Evolutionary conservation across 352 stramenopile species (phyloP).

Genomic region (Salisapilia sapeloensis): DNA sequence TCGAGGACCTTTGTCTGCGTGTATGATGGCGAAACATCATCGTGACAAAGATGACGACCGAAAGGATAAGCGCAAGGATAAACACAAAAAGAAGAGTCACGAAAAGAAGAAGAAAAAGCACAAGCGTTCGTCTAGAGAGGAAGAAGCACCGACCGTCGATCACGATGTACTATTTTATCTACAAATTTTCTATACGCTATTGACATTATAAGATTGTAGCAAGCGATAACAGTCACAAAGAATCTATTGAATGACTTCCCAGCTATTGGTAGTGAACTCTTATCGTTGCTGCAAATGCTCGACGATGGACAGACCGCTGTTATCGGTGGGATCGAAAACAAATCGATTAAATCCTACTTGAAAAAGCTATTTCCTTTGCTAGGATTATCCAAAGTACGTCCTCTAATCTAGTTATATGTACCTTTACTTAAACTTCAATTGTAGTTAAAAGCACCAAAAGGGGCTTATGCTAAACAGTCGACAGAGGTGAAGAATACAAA

Average conservation of each 20-base stretch:
- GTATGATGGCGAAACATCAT: too few relatives aligned
- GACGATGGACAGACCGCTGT: constrained; percentile 56
- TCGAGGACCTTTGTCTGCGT: too few relatives aligned
- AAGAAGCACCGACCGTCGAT: constrained; percentile 4
- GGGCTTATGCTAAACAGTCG: constrained; percentile 22
- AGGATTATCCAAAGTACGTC: constrained; percentile 32
- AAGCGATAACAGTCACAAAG: constrained; percentile 25
- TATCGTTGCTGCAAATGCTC: constrained; percentile 55
- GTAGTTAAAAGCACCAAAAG: constrained; percentile 28
- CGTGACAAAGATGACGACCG: not conserved
- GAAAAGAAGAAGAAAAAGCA: constrained; percentile 10
- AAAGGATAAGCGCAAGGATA: constrained; percentile 4
- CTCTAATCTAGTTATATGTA: not conserved
- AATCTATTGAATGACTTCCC: constrained; percentile 49
- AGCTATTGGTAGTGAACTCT: constrained; percentile 36
- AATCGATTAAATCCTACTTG: constrained; percentile 38
- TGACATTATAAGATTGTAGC: constrained; percentile 1
- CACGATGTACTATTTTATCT: not conserved
- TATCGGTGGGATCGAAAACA: constrained; percentile 63
- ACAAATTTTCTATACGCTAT: not conserved
- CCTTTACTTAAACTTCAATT: not conserved
- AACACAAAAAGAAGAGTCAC: constrained; percentile 2
- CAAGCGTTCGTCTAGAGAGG: constrained; percentile 3
- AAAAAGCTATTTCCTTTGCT: constrained; percentile 55
- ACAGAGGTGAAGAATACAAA: constrained; percentile 5